Conservation (phyloP, 192 early-diverging fungal genomes). For the Martensiomyces pterosporus region DNA sequence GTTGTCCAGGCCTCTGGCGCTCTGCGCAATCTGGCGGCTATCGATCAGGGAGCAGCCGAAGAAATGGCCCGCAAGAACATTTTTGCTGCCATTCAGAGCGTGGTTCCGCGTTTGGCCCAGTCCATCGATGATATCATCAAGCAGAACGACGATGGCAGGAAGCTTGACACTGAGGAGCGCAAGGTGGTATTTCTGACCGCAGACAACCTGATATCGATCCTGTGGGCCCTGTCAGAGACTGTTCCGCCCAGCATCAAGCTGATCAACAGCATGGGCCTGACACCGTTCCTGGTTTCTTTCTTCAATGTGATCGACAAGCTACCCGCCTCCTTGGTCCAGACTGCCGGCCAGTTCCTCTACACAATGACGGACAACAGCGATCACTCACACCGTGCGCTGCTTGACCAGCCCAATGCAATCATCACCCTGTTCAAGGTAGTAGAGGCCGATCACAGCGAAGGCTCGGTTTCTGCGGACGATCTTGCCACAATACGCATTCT, state of each 20-base stretch:
- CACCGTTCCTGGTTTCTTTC: constrained; percentile 68
- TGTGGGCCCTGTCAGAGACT: constrained; percentile 58
- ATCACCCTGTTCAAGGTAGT: constrained; percentile 52
- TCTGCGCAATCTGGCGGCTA: constrained; percentile 48
- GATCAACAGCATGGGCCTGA: constrained; percentile 61
- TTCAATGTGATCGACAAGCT: constrained; percentile 48
- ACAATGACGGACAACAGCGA: constrained; percentile 79
- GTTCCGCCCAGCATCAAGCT: constrained; percentile 62
- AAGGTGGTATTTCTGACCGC: constrained; percentile 49
- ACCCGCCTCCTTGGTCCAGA: constrained; percentile 37
- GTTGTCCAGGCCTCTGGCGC: constrained; percentile 71
- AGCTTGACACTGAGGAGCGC: constrained; percentile 34
- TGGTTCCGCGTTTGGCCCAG: constrained; percentile 39
- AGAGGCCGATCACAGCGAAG: constrained; percentile 10
- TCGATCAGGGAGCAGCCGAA: constrained; percentile 43
- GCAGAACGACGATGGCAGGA: constrained; percentile 23
- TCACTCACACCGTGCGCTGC: constrained; percentile 55
- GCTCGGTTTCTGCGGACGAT: constrained; percentile 39
- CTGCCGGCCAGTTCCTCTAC: constrained; percentile 70
- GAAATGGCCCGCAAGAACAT: constrained; percentile 45
- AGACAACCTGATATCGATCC: constrained; percentile 42
- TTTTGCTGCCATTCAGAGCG: constrained; percentile 22
- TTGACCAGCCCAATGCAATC: constrained; percentile 54
- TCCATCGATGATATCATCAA: constrained; percentile 46
- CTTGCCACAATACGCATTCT: constrained; percentile 63